Conservation (phyloP, 2,329 filamentous ascomycete genomes). For the Chrysoporthe deuterocubensis region DNA sequence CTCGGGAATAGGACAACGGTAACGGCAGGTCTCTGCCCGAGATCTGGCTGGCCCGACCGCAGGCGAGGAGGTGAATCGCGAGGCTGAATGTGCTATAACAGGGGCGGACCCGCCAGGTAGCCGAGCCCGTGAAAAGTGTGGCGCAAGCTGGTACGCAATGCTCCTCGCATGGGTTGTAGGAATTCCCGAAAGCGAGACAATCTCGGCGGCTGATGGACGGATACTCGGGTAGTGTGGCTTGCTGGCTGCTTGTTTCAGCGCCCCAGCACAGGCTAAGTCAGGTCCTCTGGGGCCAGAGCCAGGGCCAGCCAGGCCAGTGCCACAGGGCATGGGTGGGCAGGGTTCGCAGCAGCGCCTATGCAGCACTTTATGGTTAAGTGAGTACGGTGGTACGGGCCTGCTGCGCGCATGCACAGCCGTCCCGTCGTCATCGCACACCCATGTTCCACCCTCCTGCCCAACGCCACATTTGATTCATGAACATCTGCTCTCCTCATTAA, state of each 20-base stretch:
- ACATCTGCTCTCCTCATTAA: not conserved
- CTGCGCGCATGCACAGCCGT: conserved; percentile 5
- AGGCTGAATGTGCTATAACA: not conserved
- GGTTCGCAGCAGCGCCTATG: not conserved
- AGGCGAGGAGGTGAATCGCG: not conserved
- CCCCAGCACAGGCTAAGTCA: too few relatives aligned
- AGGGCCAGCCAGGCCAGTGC: not conserved
- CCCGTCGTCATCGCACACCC: conserved; percentile 11
- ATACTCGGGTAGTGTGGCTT: too few relatives aligned
- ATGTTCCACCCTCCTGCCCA: not conserved
- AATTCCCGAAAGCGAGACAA: too few relatives aligned
- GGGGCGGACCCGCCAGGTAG: not conserved
- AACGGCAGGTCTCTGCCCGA: not conserved
- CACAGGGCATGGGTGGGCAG: not conserved
- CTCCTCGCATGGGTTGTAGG: not conserved
- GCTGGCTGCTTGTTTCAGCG: too few relatives aligned
- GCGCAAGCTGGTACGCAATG: conserved; percentile 13
- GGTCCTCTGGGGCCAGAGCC: not conserved
- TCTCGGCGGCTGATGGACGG: not conserved
- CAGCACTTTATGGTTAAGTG: not conserved
- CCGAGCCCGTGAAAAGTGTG: not conserved
- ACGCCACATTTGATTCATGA: conserved; percentile 7
- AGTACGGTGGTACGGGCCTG: too few relatives aligned
- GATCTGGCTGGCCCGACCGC: too few relatives aligned
- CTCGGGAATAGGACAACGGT: not conserved